These are phyloP conservation scores for Aechmea fasciata DNA, from an alignment of 176 grass and related monocot genomes.

Conservation along the genomic window DNA sequence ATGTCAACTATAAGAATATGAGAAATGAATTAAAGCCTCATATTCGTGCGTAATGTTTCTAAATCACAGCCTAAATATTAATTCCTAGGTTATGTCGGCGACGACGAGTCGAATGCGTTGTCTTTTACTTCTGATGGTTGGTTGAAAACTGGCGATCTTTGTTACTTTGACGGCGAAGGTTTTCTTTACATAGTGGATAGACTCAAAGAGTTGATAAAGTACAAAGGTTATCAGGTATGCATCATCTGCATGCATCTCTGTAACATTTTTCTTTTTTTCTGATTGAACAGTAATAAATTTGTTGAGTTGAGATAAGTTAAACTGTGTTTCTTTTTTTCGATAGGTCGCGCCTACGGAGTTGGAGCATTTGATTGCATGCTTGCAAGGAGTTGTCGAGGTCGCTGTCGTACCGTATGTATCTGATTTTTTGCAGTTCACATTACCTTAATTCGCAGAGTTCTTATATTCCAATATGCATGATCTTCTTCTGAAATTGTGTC, in stretches of 20 bases:
- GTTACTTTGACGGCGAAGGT: constrained; percentile 61
- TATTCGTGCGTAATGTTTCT: background rate
- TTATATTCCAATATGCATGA: no score
- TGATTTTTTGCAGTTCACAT: background rate
- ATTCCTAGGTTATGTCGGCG: constrained; percentile 52
- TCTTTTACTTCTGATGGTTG: constrained; percentile 58
- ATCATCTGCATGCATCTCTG: no score
- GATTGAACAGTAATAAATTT: background rate
- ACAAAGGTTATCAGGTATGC: constrained; percentile 83
- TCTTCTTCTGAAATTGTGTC: no score
- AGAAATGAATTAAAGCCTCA: background rate
- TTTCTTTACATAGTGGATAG: constrained; percentile 56
- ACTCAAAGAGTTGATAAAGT: constrained; percentile 80
- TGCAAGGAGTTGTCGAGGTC: constrained; percentile 44
- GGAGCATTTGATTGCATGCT: constrained; percentile 47
- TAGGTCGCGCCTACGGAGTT: constrained; percentile 77
- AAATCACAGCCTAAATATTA: background rate
- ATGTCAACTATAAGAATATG: background rate
- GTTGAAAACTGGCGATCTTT: constrained; percentile 69
- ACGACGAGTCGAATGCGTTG: constrained; percentile 44
- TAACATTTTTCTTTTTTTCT: background rate
- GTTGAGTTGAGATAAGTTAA: background rate
- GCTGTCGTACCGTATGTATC: constrained; percentile 67
- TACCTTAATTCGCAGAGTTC: no score
- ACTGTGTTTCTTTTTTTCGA: background rate